phyloP scores from a whole-genome alignment of 2,329 filamentous ascomycete species.

The Colletotrichum shisoi region DNA sequence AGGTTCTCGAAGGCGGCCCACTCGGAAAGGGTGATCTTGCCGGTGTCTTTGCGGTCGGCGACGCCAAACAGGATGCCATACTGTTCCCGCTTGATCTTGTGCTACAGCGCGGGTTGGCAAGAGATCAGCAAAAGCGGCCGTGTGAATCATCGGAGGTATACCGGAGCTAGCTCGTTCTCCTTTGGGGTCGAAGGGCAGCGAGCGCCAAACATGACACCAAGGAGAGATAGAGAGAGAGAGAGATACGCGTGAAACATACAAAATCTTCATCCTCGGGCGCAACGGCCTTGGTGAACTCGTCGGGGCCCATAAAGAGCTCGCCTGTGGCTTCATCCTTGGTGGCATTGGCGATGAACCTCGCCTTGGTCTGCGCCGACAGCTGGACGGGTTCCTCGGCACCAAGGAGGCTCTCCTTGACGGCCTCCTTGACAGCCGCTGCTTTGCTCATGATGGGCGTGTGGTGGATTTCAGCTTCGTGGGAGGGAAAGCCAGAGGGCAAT shows the following conservation, averaged over 20 bases:
- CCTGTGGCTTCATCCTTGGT: conserved; percentile 76
- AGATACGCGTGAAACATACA: conserved; percentile 62
- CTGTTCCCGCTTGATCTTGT: conserved; percentile 97
- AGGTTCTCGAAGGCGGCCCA: conserved; percentile 96
- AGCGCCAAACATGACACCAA: background rate
- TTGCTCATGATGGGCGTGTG: conserved; percentile 51
- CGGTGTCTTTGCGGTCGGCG: conserved; percentile 79
- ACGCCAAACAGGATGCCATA: conserved; percentile 93
- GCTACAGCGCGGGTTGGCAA: conserved; percentile 62
- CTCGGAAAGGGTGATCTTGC: conserved; percentile 80
- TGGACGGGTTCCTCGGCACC: conserved; percentile 66
- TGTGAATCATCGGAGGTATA: conserved; percentile 22
- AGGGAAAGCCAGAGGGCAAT: conserved; percentile 4
- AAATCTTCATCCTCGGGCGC: conserved; percentile 89
- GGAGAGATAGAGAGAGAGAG: background rate
- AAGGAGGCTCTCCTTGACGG: conserved; percentile 81
- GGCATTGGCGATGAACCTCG: conserved; percentile 79
- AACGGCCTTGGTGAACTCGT: conserved; percentile 91
- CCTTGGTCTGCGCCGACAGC: conserved; percentile 77
- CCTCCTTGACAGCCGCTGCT: conserved; percentile 66
- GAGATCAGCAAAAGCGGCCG: conserved; percentile 19
- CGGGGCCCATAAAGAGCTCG: conserved; percentile 79
- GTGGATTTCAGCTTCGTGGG: conserved; percentile 1
- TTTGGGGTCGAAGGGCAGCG: conserved; percentile 4
- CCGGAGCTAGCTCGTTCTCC: conserved; percentile 17